A percentile compares a stretch with the other conserved stretches of the same genome.
Evolutionary conservation across 164 flowering plant species (phyloP).

Genomic region (Chimonanthus praecox): DNA sequence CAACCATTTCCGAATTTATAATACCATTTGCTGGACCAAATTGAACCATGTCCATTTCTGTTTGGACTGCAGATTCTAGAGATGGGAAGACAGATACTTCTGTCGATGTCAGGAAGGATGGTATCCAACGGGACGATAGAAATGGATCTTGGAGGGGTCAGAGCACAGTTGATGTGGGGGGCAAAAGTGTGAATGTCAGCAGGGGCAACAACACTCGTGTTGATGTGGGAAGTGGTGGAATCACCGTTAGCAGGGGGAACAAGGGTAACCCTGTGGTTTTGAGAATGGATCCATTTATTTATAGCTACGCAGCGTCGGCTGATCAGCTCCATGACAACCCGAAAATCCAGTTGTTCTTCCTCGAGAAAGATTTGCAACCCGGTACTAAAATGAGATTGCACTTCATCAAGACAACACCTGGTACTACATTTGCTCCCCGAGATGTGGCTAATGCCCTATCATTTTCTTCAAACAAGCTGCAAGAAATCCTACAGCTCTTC

Average conservation of each 20-base stretch:
- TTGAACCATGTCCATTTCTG: neutral
- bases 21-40: no score
- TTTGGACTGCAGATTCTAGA: conserved; percentile 13
- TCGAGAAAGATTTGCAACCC: conserved; percentile 22
- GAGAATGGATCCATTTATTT: conserved; percentile 3
- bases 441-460: conserved; percentile 29
- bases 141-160: neutral
- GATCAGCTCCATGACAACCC: conserved; percentile 26
- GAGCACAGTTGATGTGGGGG: conserved; percentile 15
- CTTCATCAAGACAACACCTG: neutral
- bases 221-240: conserved; percentile 11
- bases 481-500: conserved; percentile 23
- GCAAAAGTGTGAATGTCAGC: conserved; percentile 11
- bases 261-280: conserved; percentile 14
- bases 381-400: neutral
- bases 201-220: neutral
- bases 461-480: conserved; percentile 30
- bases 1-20: no score
- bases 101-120: conserved; percentile 9
- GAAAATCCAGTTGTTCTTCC: conserved; percentile 24
- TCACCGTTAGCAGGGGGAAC: conserved; percentile 11
- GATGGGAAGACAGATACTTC: conserved; percentile 14
- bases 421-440: conserved; percentile 23
- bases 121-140: neutral
- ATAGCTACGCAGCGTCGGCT: conserved; percentile 18